Base-by-base conservation (phyloP, 805 yeast genomes). In the Starmerella riodocensis region DNA sequence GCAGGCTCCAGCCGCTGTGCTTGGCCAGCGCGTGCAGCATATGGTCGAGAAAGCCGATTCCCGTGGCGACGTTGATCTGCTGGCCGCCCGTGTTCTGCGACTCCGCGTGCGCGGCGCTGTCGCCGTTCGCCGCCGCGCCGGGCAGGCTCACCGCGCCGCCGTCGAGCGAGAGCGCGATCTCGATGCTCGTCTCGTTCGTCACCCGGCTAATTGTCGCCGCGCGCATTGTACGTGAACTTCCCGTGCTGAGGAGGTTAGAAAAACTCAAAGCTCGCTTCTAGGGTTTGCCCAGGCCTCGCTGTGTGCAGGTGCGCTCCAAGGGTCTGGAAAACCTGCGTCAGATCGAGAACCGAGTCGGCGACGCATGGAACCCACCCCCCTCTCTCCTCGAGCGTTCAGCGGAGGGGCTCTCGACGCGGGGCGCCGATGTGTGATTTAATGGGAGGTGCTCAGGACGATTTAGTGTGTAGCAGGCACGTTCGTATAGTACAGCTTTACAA, bases 1-100 rank as follows among this genome's bases (percentile, higher is more conserved):
- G 66, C 41, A 91, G 57, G 11, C 94, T 82, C 98, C 97, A 91
- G 14, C 97, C 97, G 1, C 93, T 68, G 61, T 91, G 98, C 56
- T 91, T 91, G 29, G 97, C 95, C 52, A 91, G 66, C 0, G 98
- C 98, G 54, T 88, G 95, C 34, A 91, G 66, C 98, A 91, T 91
- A 61, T 91, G 98, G 64, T 91, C 97, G 42, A 88, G 63, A 57
- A 91, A 91, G 1, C 97, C 98, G 40, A 91, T 73, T 38, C 98
- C 98, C 0, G 97, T 80, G 53, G 82, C 80, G 37, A 91, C 75
- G 24, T 74, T 66, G 43, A 91, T 85, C 8, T 70, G 65, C 60
- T 88, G 97, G 6, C 78, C 61, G 12, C 69, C 62, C 0, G 93
- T 73, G 18, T 69, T 56, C 55, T 84, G 93, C 18, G 77, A 56